Base-by-base conservation (phyloP, 2,329 filamentous ascomycete genomes). In the Beauveria varroae region DNA sequence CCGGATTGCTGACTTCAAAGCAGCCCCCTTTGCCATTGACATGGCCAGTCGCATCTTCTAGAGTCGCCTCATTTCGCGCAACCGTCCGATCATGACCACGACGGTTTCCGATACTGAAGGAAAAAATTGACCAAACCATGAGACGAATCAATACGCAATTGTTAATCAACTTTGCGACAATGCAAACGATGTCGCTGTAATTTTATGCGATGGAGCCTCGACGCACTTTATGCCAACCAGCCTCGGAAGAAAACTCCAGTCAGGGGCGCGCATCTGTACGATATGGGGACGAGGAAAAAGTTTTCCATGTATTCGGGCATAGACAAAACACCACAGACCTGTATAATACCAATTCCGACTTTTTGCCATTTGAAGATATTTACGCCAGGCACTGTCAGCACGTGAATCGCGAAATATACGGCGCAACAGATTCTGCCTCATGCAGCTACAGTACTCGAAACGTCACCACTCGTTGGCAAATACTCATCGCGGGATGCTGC, bases 1-100 rank as follows among this genome's bases (percentile, higher is more conserved):
- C 22, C n/a, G 16, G 1, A 20, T 44, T 22, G 10, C 59, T 55
- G n/a, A 55, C 60, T 10, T 5, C 12, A 37, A 69, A 46, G 20
- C 41, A 86, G 84, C 82, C 61, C 83, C 83, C 58, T 86, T 86
- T 68, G 78, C 81, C 65, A 76, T 86, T 68, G 81, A 86, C 64
- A 78, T 79, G 66, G 73, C 77, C 61, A 75, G 75, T 68, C 74
- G 75, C 68, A 68, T 79, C 68, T 75, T 78, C 62, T 79, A 77
- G 70, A 65, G 41, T 12, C 50, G 22, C 37, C 55, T 5, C 16
- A 49, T 3, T 20, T 20, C 41, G 10, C 28, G 28, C 44, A 57
- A 18, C 41, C 26, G 20, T 22, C 34, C 41, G 41, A 46, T 18
- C 53, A 49, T n/a, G 43, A 51, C 46, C 22, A 30, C 20, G 46